Conservation (phyloP, 2,329 filamentous ascomycete species). For the Talaromyces islandicus region DNA sequence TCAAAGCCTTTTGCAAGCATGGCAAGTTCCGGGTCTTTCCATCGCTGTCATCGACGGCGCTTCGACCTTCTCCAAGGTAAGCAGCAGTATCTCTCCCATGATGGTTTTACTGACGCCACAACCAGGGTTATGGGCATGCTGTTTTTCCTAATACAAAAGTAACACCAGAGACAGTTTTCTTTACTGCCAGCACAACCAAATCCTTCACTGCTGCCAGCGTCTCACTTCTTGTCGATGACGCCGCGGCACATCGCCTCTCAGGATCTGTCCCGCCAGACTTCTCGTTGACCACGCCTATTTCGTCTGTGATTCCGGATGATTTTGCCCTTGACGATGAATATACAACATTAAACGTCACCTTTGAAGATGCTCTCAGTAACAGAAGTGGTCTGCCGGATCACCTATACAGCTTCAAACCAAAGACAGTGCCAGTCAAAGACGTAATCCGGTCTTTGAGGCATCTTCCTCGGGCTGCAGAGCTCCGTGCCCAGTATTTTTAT, state of each 20-base stretch:
- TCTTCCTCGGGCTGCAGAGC: conserved; percentile 1
- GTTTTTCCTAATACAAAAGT: not conserved
- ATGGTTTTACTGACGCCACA: not conserved
- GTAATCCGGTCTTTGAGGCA: not conserved
- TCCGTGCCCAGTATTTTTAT: not conserved
- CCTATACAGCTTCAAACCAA: not conserved
- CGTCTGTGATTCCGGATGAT: not conserved
- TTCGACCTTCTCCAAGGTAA: not conserved
- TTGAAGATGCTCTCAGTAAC: conserved; percentile 3
- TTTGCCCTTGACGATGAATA: not conserved
- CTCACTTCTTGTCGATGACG: not conserved
- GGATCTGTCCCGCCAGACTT: not conserved
- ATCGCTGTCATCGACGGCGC: not conserved
- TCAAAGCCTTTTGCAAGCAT: not conserved
- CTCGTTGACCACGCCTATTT: not conserved
- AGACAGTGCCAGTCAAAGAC: not conserved
- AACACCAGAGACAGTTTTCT: conserved; percentile 1
- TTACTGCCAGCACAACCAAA: conserved; percentile 1
- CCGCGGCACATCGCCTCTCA: not conserved
- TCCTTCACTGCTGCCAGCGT: conserved; percentile 2
- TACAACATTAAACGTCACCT: not conserved
- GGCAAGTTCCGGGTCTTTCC: not conserved
- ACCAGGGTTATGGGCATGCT: not conserved
- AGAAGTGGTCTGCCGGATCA: conserved; percentile 1
- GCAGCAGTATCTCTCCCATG: not conserved